These are phyloP conservation scores for Fragilariopsis cylindrus DNA, from an alignment of 108 stramenopile genomes.

Conservation along the genomic window DNA sequence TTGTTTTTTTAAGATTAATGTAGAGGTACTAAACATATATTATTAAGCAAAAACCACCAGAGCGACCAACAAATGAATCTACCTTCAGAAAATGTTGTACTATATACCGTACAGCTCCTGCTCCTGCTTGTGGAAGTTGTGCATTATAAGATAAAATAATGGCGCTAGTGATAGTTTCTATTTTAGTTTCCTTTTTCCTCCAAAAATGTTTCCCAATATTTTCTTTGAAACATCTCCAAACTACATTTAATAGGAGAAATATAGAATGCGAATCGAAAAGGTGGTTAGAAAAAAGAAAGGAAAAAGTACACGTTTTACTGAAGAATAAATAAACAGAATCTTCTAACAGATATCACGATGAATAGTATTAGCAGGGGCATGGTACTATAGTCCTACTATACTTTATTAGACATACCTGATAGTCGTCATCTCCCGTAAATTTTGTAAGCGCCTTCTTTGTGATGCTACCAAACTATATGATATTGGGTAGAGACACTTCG, in stretches of 20 bases:
- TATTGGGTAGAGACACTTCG: background rate
- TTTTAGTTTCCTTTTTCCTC: constrained; percentile 17
- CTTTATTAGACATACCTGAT: constrained; percentile 19
- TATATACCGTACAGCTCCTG: no score
- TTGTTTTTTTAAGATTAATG: no score
- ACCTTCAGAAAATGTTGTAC: no score
- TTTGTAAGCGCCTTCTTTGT: constrained; percentile 64
- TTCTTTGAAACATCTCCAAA: constrained; percentile 82
- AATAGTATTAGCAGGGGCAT: background rate
- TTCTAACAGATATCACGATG: background rate
- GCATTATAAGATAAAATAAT: no score
- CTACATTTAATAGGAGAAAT: background rate
- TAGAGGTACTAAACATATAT: no score
- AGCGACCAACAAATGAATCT: no score
- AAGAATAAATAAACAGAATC: background rate
- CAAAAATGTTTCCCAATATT: constrained; percentile 66
- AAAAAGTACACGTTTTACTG: background rate
- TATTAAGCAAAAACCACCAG: no score
- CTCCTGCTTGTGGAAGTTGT: no score
- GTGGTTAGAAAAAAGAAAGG: background rate
- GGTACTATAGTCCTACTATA: background rate
- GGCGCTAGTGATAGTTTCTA: background rate
- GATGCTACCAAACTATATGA: constrained; percentile 52
- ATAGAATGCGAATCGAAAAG: no score
- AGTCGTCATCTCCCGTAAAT: constrained; percentile 72